Conservation (phyloP, 805 yeast genomes). For the Barnettozyma californica region DNA sequence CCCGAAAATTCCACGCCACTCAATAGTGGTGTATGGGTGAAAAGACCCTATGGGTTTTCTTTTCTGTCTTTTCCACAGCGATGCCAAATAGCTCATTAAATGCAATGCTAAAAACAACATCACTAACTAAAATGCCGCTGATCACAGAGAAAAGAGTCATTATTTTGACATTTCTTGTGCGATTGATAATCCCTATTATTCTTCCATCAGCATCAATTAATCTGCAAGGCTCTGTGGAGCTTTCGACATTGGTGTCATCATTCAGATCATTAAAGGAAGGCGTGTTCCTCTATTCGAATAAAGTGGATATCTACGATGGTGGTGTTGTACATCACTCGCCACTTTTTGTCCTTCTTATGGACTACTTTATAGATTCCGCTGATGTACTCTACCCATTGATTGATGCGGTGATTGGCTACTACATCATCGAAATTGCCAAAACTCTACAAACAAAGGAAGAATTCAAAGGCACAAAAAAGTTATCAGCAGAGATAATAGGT, state of each 20-base stretch:
- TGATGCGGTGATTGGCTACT: conserved; percentile 55
- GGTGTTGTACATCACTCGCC: conserved; percentile 89
- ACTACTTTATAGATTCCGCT: conserved; percentile 15
- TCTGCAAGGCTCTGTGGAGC: conserved; percentile 40
- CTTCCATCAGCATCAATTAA: conserved; percentile 16
- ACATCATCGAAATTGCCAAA: conserved; percentile 47
- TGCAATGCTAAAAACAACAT: not conserved
- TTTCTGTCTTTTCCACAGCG: not conserved
- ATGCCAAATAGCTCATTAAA: not conserved
- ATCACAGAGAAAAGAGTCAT: conserved; percentile 11
- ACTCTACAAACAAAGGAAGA: conserved; percentile 6
- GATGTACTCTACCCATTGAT: conserved; percentile 47
- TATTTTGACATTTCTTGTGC: conserved; percentile 12
- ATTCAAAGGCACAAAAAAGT: conserved; percentile 8
- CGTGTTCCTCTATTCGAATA: conserved; percentile 50
- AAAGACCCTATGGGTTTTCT: too few relatives aligned
- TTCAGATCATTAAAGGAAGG: conserved; percentile 64
- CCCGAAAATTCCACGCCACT: not conserved
- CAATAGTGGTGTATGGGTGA: not conserved
- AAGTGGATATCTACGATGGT: conserved; percentile 69
- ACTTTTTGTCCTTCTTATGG: conserved; percentile 49
- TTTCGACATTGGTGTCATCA: conserved; percentile 72
- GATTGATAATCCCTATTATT: conserved; percentile 13
- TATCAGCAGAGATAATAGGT: conserved; percentile 43
- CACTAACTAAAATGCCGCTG: not conserved